Conservation (phyloP, 768 basidiomycete species). For the Paxillus rubicundulus region DNA sequence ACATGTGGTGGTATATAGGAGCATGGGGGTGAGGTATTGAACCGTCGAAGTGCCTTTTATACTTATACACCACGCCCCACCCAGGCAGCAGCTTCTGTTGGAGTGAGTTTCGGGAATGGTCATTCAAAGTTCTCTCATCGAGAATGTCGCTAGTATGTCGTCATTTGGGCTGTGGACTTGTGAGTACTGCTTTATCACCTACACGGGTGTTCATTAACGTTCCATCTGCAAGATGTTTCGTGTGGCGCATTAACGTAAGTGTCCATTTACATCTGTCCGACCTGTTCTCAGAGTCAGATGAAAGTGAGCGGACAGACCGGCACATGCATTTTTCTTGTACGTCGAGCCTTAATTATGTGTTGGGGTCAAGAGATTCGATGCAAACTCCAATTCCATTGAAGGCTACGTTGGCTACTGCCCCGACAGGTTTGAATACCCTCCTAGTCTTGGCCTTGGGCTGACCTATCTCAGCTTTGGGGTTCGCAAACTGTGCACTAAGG, state of each 20-base stretch:
- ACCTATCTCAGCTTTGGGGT: slow-evolving; percentile 6
- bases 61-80: not conserved
- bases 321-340: slow-evolving; percentile 13
- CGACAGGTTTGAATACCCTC: slow-evolving; percentile 1
- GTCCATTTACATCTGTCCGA: not conserved
- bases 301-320: slow-evolving; percentile 10
- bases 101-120: slow-evolving; percentile 1
- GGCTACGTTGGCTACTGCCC: slow-evolving; percentile 6
- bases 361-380: too few relatives aligned
- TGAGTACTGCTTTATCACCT: not conserved
- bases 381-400: not conserved
- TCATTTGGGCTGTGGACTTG: slow-evolving; percentile 4
- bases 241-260: slow-evolving; percentile 20
- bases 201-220: too few relatives aligned
- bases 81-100: slow-evolving; percentile 6
- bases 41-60: not conserved
- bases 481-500: slow-evolving; percentile 3
- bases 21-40: slow-evolving; percentile 4
- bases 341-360: not conserved
- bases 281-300: not conserved
- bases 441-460: not conserved
- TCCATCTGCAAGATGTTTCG: slow-evolving; percentile 8
- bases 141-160: not conserved
- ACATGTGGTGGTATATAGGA: not conserved
- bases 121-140: not conserved